These are phyloP conservation scores for Candida dubliniensis DNA, from an alignment of 1,139 yeast genomes.

Conservation along the genomic window DNA sequence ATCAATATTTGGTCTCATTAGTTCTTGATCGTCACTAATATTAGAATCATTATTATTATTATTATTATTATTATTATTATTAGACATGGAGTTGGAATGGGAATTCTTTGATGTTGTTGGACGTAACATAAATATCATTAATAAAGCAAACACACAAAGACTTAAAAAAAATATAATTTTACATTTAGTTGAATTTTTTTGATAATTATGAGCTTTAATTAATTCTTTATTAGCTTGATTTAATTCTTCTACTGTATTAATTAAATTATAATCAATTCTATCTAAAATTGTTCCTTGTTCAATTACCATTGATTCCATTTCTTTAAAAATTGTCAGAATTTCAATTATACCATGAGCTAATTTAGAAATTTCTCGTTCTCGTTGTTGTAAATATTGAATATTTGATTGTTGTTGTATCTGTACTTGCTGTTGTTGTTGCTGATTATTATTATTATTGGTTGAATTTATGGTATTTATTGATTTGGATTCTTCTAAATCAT, in stretches of 20 bases:
- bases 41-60: conserved; percentile 17
- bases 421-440: conserved; percentile 28
- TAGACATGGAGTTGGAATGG: too few species aligned
- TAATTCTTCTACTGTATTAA: conserved; percentile 73
- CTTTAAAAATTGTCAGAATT: conserved; percentile 88
- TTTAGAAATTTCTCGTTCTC: conserved; percentile 87
- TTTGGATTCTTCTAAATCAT: neutral
- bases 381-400: conserved; percentile 55
- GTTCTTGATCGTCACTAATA: conserved; percentile 2
- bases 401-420: conserved; percentile 25
- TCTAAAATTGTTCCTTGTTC: conserved; percentile 95
- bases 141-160: conserved; percentile 68
- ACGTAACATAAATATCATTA: conserved; percentile 68
- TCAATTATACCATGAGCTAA: conserved; percentile 94
- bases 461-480: conserved; percentile 36
- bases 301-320: conserved; percentile 85
- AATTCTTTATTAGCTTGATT: conserved; percentile 78
- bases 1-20: conserved; percentile 9
- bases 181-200: conserved; percentile 87
- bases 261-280: conserved; percentile 87
- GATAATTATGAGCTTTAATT: conserved; percentile 74
- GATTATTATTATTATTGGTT: conserved; percentile 23
- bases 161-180: conserved; percentile 74
- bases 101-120: conserved; percentile 41
- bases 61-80: conserved; percentile 18